Conservation (phyloP, 2,329 filamentous ascomycete species). For the Diaporthe sp. region DNA sequence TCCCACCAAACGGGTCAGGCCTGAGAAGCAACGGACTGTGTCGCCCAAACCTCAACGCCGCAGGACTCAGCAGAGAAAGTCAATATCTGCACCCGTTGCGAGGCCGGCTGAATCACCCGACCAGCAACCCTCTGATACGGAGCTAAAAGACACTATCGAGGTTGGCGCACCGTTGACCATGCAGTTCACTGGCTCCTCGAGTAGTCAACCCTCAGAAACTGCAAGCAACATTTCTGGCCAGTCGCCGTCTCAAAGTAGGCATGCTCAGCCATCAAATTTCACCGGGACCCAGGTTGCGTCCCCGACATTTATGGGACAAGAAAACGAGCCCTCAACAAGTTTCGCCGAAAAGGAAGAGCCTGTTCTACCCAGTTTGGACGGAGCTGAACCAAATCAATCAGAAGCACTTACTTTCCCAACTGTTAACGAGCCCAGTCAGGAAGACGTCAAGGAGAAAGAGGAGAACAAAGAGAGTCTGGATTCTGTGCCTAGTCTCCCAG, state of each 20-base stretch:
- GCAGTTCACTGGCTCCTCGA: slow-evolving; percentile 33
- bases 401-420: neutral
- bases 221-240: slow-evolving; percentile 35
- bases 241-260: slow-evolving; percentile 24
- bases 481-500: neutral
- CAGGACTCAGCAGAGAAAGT: slow-evolving; percentile 55
- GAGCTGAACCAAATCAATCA: neutral
- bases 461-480: neutral
- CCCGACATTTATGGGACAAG: slow-evolving; percentile 1
- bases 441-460: neutral
- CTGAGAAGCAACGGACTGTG: slow-evolving; percentile 43
- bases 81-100: slow-evolving; percentile 37
- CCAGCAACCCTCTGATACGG: slow-evolving; percentile 54
- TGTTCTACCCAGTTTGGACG: neutral
- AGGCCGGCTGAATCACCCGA: slow-evolving; percentile 48
- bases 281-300: slow-evolving; percentile 20
- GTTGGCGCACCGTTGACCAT: slow-evolving; percentile 55
- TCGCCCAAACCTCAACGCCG: slow-evolving; percentile 52
- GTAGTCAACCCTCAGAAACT: slow-evolving; percentile 37
- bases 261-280: neutral
- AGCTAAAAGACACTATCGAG: slow-evolving; percentile 70
- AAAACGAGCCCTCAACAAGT: neutral
- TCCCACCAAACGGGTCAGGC: slow-evolving; percentile 24
- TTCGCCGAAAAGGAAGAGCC: slow-evolving; percentile 1
- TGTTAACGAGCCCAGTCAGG: neutral